Evolutionary conservation across 139 green algal species (phyloP).

Genomic region (Tetratostichococcus sp.): DNA sequence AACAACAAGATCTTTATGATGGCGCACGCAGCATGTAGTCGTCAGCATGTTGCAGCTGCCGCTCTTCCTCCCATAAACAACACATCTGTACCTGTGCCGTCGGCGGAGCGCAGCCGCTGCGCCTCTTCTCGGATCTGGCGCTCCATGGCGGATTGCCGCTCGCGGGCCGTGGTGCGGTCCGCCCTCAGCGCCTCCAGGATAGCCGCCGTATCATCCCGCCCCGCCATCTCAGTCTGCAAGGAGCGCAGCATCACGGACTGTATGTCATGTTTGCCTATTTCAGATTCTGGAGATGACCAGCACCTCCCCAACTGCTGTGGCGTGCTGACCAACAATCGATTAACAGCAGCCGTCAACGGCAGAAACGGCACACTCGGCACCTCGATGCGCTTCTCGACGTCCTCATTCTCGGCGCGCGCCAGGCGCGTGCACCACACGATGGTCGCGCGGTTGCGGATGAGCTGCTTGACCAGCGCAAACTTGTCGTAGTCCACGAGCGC

Average conservation of each 20-base stretch:
- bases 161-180: slow-evolving; percentile 67
- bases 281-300: too few species aligned
- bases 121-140: slow-evolving; percentile 89
- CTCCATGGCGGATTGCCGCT: slow-evolving; percentile 81
- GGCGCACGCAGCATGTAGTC: too few species aligned
- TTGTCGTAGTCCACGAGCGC: slow-evolving; percentile 88
- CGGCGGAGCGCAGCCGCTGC: slow-evolving; percentile 50
- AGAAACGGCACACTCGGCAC: too few species aligned
- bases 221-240: slow-evolving; percentile 55
- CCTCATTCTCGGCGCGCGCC: slow-evolving; percentile 68
- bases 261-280: background rate
- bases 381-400: slow-evolving; percentile 73
- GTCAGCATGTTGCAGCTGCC: too few species aligned
- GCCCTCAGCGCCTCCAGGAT: slow-evolving; percentile 83
- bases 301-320: too few species aligned
- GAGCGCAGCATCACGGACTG: background rate
- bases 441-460: slow-evolving; percentile 81
- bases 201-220: slow-evolving; percentile 30
- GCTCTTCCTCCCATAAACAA: too few species aligned
- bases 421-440: slow-evolving; percentile 96
- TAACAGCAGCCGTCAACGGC: too few species aligned
- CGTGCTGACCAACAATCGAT: too few species aligned
- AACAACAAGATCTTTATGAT: too few species aligned
- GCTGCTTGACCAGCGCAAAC: slow-evolving; percentile 96
- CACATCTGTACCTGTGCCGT: background rate